Evolutionary conservation across 225 moss, liverwort and hornwort genomes (phyloP).

Genomic region (Antitrichia curtipendula): DNA sequence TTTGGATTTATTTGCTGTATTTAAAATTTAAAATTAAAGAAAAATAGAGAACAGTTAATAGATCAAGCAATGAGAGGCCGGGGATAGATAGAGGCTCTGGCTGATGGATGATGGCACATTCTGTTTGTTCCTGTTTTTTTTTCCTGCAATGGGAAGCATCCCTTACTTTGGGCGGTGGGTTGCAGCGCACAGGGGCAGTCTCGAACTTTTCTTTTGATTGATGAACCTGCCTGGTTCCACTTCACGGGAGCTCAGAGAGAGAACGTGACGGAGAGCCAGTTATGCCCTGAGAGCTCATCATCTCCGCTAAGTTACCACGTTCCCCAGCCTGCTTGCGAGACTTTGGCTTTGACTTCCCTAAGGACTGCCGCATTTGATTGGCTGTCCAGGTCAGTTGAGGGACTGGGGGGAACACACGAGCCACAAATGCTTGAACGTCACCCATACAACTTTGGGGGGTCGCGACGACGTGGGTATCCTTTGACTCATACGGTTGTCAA

Average conservation of each 20-base stretch:
- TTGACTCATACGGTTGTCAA: background rate
- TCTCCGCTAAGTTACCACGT: no score
- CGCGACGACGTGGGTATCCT: background rate
- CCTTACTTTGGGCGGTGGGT: background rate
- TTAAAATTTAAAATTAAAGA: no score
- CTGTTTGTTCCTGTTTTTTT: background rate
- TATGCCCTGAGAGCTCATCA: background rate
- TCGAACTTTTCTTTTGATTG: background rate
- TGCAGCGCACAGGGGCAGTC: background rate
- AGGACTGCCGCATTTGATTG: background rate
- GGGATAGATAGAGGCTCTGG: background rate
- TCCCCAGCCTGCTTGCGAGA: no score
- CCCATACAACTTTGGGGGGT: no score
- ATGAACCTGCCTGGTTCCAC: background rate
- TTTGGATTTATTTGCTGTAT: background rate
- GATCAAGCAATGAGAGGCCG: background rate
- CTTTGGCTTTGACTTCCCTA: background rate
- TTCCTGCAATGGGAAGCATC: no score
- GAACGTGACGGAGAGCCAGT: background rate
- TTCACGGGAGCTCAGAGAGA: constrained; percentile 9
- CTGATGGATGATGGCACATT: background rate
- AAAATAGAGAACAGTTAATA: no score
- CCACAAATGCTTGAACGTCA: background rate
- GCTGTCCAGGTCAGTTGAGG: background rate
- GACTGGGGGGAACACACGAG: background rate